Evolutionary conservation across 176 grass and related monocot species (phyloP).

Genomic region (Oryza glumipatula): DNA sequence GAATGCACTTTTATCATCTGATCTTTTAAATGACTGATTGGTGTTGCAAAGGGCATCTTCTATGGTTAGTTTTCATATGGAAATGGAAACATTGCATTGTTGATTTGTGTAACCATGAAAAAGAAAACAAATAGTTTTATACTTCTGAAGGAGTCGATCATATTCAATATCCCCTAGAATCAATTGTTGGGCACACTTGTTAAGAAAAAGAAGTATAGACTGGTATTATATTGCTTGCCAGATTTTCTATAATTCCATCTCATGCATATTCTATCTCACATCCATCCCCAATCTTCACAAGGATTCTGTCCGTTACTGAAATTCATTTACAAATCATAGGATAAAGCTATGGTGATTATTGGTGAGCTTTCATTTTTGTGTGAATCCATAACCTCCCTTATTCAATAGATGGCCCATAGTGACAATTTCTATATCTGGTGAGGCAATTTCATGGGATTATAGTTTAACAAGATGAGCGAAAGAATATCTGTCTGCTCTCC

Average conservation of each 20-base stretch:
- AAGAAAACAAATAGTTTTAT: conserved; percentile 15
- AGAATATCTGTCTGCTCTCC: conserved; percentile 1
- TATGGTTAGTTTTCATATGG: conserved; percentile 18
- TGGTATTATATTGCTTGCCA: conserved; percentile 25
- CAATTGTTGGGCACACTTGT: not conserved
- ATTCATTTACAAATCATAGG: conserved; percentile 26
- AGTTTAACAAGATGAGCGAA: conserved; percentile 25
- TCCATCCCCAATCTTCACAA: conserved; percentile 32
- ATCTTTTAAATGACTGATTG: conserved; percentile 23
- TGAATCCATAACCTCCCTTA: conserved; percentile 20
- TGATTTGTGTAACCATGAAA: conserved; percentile 8
- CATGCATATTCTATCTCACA: conserved; percentile 18
- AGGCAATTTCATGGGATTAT: conserved; percentile 23
- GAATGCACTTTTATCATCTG: not conserved
- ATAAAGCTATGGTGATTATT: not conserved
- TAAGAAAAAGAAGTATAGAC: conserved; percentile 16
- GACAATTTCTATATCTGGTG: conserved; percentile 8
- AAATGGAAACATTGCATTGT: conserved; percentile 19
- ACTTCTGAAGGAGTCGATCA: conserved; percentile 24
- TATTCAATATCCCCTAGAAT: conserved; percentile 20
- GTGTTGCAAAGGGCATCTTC: conserved; percentile 1
- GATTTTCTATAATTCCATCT: not conserved
- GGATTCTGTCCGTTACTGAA: conserved; percentile 7
- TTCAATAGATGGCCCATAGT: conserved; percentile 1
- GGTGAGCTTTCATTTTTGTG: not conserved